phyloP scores from a whole-genome alignment of 2,329 filamentous ascomycete species.

The Pseudocercospora fuligena region DNA sequence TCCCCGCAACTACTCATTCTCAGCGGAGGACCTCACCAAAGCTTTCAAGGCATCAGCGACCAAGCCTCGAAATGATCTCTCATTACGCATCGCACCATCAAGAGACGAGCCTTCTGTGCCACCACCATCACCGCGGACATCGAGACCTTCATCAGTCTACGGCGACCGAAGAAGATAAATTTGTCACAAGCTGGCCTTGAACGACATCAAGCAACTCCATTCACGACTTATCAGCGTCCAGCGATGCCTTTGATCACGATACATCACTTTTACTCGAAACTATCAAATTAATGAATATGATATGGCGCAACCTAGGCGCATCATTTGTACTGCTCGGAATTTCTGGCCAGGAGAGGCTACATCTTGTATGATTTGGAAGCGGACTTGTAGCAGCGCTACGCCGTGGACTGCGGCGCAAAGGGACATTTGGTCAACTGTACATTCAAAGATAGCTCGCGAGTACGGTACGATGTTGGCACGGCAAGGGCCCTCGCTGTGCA shows the following conservation, averaged over 20 bases:
- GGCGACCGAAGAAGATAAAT: slow-evolving; percentile 30
- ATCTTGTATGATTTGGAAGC: background rate
- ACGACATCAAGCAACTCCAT: background rate
- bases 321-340: background rate
- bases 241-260: slow-evolving; percentile 7
- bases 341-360: background rate
- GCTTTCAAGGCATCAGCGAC: slow-evolving; percentile 40
- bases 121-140: slow-evolving; percentile 39
- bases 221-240: background rate
- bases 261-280: slow-evolving; percentile 1
- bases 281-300: slow-evolving; percentile 4
- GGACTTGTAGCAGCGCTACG: slow-evolving; percentile 7
- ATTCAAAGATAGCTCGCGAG: background rate
- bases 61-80: slow-evolving; percentile 40
- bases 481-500: background rate
- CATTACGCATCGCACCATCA: slow-evolving; percentile 34
- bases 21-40: slow-evolving; percentile 40
- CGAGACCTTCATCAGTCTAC: slow-evolving; percentile 36
- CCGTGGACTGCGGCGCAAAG: background rate
- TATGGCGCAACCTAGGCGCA: background rate
- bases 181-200: slow-evolving; percentile 27
- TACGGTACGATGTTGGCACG: background rate
- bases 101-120: slow-evolving; percentile 36
- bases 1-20: slow-evolving; percentile 45
- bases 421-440: background rate